These are phyloP conservation scores for Petrea volubilis DNA, from an alignment of 257 asterid genomes.

Conservation along the genomic window DNA sequence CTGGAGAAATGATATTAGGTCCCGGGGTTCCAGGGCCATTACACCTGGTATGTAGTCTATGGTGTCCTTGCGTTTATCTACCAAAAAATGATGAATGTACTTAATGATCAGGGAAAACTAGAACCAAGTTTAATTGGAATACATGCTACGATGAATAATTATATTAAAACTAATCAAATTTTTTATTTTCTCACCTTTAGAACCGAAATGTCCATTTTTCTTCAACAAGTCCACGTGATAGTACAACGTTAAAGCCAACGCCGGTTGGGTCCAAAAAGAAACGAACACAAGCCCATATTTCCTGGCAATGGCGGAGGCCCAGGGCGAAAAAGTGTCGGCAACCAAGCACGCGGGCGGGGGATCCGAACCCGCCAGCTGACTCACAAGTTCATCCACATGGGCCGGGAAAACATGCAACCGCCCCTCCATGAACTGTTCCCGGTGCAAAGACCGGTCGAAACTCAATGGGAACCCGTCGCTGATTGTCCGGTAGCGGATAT, in stretches of 20 bases:
- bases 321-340: constrained; percentile 41
- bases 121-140: too few species aligned
- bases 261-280: constrained; percentile 58
- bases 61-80: constrained; percentile 19
- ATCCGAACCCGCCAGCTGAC: constrained; percentile 8
- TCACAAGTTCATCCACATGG: constrained; percentile 40
- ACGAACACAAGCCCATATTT: constrained; percentile 40
- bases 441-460: constrained; percentile 37
- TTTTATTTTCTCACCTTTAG: constrained; percentile 18
- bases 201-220: constrained; percentile 41
- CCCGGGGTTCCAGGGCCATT: constrained; percentile 26
- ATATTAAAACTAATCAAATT: background rate
- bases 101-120: background rate
- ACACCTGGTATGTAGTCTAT: constrained; percentile 62
- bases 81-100: background rate
- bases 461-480: constrained; percentile 51
- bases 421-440: constrained; percentile 24
- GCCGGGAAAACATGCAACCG: constrained; percentile 35
- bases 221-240: constrained; percentile 46
- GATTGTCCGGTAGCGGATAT: constrained; percentile 49
- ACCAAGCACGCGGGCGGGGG: constrained; percentile 32
- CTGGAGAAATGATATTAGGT: constrained; percentile 46
- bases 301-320: constrained; percentile 33
- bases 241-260: constrained; percentile 39
- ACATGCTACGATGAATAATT: background rate